Evolutionary conservation across 768 basidiomycete species (phyloP), one percentile per base, ranked within the genome.

Genomic region (Trametes cingulata): DNA sequence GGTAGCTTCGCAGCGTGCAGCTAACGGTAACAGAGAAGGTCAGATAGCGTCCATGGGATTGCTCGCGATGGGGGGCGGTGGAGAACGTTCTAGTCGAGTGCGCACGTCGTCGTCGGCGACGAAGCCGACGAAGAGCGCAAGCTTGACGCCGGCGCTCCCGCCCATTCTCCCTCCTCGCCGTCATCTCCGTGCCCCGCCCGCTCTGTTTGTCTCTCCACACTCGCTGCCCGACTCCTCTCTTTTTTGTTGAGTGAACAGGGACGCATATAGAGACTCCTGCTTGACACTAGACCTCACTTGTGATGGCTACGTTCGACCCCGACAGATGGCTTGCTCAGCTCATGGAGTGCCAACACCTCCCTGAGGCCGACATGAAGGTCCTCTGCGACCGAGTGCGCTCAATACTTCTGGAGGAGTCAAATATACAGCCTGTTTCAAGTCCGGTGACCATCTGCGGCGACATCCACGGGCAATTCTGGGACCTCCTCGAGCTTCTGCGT

Each of bases 391-490:
- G 88, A 61, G 95, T 98, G 20, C 86, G 93, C 51, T 83, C 87
- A 48, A 88, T 95, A 48, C 82, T 97, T 37, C 87, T 98, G 72
- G 96, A 99, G 73, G 96, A 99, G 73, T 94, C 90, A 56, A 99
- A 98, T 72, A 95, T 98, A 57, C 95, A 98, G 70, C 95, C 95
- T 33, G 93, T 99, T 53, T 91, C 91, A 35, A 91, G 85, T 64
- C 96, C 96, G 0, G 96, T 98, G 37, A 98, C 96, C 29, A 90
- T 93, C 65, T 93, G 91, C 69, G 95, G 95, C 29, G 95, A 98
- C 71, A 96, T 98, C 52, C 95, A 98, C 68, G 95, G 95, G 24
- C 96, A 98, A 72, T 97, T 97, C 75, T 98, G 94, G 89, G 96
- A 98, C 70, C 78, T 98, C 47, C 80, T 96, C 35, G 95, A 99